Percentiles rank a stretch among this genome's conserved stretches.
phyloP scores from a whole-genome alignment of 1,284 basidiomycete genomes.

The Pseudozyma pruni region DNA sequence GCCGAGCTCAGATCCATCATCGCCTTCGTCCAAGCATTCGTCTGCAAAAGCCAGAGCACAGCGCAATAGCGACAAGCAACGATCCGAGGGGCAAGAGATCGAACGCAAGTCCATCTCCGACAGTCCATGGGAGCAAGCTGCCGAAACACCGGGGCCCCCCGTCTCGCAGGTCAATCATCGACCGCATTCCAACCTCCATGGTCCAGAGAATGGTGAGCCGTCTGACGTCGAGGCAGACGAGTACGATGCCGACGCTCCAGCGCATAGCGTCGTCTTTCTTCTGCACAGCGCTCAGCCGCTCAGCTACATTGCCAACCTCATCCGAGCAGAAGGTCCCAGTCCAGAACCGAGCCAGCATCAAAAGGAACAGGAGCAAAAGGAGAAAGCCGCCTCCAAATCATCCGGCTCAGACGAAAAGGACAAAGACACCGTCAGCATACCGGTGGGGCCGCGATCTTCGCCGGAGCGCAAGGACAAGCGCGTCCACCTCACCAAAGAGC shows the following conservation, averaged over 20 bases:
- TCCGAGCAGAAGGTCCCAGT: constrained; percentile 56
- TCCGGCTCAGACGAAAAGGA: not conserved
- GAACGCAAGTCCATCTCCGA: constrained; percentile 27
- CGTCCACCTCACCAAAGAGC: constrained; percentile 24
- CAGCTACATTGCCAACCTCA: constrained; percentile 56
- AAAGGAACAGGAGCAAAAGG: constrained; percentile 9
- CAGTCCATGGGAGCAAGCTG: constrained; percentile 40
- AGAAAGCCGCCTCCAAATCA: not conserved
- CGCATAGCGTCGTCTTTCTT: constrained; percentile 58
- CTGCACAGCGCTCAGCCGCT: constrained; percentile 58
- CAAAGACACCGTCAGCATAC: constrained; percentile 23
- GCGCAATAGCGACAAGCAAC: constrained; percentile 5
- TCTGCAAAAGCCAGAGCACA: constrained; percentile 26
- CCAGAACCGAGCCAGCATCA: constrained; percentile 42
- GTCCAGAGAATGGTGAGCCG: constrained; percentile 48
- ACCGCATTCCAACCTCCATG: constrained; percentile 34
- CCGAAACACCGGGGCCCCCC: constrained; percentile 38
- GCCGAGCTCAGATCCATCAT: constrained; percentile 31
- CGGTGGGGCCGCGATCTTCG: constrained; percentile 23
- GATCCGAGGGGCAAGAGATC: constrained; percentile 6
- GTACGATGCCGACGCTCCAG: constrained; percentile 57
- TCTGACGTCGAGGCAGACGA: constrained; percentile 48
- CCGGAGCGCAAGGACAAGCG: constrained; percentile 42
- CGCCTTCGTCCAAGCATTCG: constrained; percentile 34
- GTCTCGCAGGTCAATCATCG: constrained; percentile 45